Conservation (phyloP, 371 early-diverging fungal species). For the Rhizopus stolonifer region DNA sequence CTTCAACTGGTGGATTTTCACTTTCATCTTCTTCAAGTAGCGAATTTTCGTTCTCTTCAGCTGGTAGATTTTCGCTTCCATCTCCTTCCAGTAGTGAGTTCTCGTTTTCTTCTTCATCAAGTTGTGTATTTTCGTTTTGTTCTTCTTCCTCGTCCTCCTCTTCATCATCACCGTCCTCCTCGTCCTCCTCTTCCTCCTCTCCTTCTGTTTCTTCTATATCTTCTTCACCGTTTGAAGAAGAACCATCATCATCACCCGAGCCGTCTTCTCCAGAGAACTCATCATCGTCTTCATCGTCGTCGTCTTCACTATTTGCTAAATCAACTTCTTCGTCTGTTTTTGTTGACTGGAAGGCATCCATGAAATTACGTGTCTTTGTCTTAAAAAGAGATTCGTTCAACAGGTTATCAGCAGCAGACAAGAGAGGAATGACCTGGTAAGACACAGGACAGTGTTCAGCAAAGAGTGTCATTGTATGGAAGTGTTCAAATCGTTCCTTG, state of each 20-base stretch:
- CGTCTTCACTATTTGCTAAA: conserved; percentile 5
- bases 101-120: conserved; percentile 8
- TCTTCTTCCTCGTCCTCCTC: conserved; percentile 1
- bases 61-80: background rate
- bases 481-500: conserved; percentile 14
- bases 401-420: background rate
- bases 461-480: background rate
- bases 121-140: background rate
- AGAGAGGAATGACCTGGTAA: background rate
- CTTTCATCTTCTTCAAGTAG: background rate
- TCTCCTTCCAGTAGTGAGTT: background rate
- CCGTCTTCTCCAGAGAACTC: conserved; percentile 16
- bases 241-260: conserved; percentile 11
- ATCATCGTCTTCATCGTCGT: conserved; percentile 8
- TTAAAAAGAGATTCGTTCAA: conserved; percentile 24
- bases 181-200: conserved; percentile 3
- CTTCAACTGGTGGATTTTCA: background rate
- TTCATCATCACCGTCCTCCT: conserved; percentile 1
- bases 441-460: background rate
- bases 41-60: background rate
- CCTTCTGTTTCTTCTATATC: conserved; percentile 14
- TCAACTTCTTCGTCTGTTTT: conserved; percentile 15
- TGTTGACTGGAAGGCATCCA: conserved; percentile 14
- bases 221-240: conserved; percentile 2
- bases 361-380: conserved; percentile 26